These are phyloP conservation scores for Fomitopsis betulina DNA, from an alignment of 1,284 basidiomycete genomes.

Conservation along the genomic window DNA sequence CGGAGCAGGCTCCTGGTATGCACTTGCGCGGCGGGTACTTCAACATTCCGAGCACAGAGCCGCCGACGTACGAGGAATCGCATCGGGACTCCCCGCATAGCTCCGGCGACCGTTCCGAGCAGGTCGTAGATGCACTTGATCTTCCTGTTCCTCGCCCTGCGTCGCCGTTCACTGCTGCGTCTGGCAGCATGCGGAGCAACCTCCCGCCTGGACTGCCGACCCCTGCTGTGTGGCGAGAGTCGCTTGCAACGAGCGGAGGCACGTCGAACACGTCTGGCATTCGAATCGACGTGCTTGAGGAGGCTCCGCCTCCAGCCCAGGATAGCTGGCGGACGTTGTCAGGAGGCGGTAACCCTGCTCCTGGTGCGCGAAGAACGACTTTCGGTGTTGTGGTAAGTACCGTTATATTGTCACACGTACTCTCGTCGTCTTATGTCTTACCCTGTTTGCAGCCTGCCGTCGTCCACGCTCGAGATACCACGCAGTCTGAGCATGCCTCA, in stretches of 20 bases:
- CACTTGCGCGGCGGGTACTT: conserved; percentile 18
- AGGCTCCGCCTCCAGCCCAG: conserved; percentile 53
- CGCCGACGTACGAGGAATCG: conserved; percentile 32
- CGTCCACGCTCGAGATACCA: conserved; percentile 35
- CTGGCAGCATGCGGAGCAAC: conserved; percentile 25
- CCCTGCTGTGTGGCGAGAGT: conserved; percentile 39
- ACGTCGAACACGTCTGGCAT: conserved; percentile 31
- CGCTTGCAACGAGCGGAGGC: conserved; percentile 19
- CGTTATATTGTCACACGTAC: background rate
- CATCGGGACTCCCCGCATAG: conserved; percentile 11
- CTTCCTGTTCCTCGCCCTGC: conserved; percentile 52
- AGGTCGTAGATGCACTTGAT: conserved; percentile 50
- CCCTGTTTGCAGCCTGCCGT: conserved; percentile 30
- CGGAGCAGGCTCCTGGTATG: conserved; percentile 10
- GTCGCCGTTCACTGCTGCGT: conserved; percentile 39
- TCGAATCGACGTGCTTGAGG: conserved; percentile 56
- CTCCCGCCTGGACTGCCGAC: conserved; percentile 46
- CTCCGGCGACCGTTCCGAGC: conserved; percentile 14
- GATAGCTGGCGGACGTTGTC: conserved; percentile 54
- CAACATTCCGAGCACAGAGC: conserved; percentile 17
- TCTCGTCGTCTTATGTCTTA: background rate
- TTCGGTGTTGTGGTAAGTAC: conserved; percentile 50
- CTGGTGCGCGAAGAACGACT: conserved; percentile 41
- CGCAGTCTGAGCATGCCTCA: conserved; percentile 53
- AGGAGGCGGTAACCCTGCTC: conserved; percentile 19